A percentile compares a stretch with the other conserved stretches of the same genome.
These are phyloP conservation scores for Chrysochromulina parva DNA, from an alignment of 78 protist species.

Conservation along the genomic window DNA sequence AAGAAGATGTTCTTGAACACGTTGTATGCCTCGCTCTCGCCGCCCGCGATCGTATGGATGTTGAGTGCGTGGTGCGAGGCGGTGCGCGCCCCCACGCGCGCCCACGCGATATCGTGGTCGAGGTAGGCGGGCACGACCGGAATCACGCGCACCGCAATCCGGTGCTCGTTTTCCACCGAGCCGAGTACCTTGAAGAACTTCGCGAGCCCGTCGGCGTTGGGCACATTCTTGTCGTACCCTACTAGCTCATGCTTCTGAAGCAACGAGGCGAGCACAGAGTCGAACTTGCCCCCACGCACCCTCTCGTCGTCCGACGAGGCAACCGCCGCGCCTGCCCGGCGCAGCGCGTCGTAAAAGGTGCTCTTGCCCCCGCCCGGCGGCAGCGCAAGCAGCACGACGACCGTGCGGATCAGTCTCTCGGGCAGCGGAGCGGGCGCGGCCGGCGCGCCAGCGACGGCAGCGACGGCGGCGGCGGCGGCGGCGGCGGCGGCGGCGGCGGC, in stretches of 20 bases:
- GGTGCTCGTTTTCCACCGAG: not conserved
- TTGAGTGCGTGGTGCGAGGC: not conserved
- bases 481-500: too few relatives aligned
- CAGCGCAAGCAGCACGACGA: not conserved
- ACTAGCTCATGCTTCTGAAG: not conserved
- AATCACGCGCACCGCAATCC: not conserved
- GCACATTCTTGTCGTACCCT: conserved; percentile 8
- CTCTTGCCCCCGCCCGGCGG: conserved; percentile 17
- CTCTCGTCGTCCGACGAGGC: not conserved
- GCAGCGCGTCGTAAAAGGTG: not conserved
- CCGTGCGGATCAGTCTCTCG: not conserved
- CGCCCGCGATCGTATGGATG: not conserved
- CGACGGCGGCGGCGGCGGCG: too few relatives aligned
- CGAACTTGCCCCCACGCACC: not conserved
- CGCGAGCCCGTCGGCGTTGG: not conserved
- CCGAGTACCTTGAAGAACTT: not conserved
- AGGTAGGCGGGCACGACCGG: not conserved
- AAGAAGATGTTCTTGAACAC: not conserved
- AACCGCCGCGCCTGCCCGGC: not conserved
- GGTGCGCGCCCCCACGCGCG: not conserved
- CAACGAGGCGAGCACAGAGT: not conserved
- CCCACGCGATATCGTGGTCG: not conserved
- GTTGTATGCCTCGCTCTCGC: not conserved
- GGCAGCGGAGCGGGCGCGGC: too few relatives aligned
- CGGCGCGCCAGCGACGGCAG: too few relatives aligned